Percentiles rank a stretch among this genome's conserved stretches.
phyloP scores from a whole-genome alignment of 768 basidiomycete species.

The Leccinum ochraceum region DNA sequence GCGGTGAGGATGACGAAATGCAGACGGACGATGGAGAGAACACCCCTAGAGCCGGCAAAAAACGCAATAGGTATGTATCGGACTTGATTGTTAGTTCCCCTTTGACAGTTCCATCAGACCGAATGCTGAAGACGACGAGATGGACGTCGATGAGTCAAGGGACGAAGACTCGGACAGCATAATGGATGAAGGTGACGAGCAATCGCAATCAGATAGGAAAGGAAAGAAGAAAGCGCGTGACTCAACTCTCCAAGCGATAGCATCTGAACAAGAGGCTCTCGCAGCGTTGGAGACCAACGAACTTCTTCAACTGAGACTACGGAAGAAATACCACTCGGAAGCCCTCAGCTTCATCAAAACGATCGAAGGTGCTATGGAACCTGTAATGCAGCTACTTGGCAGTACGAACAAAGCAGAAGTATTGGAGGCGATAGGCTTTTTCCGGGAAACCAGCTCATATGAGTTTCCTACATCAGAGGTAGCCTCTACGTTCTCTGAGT shows the following conservation, averaged over 20 bases:
- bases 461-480: conserved; percentile 79
- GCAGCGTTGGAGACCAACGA: conserved; percentile 69
- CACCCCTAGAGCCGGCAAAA: conserved; percentile 31
- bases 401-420: conserved; percentile 86
- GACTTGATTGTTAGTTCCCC: not conserved
- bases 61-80: conserved; percentile 30
- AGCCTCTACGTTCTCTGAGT: conserved; percentile 7
- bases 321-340: conserved; percentile 86
- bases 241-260: conserved; percentile 58
- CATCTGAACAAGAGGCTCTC: conserved; percentile 70
- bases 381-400: conserved; percentile 75
- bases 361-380: conserved; percentile 68
- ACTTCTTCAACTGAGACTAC: conserved; percentile 63
- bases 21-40: conserved; percentile 28
- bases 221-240: conserved; percentile 56
- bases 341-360: conserved; percentile 79
- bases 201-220: conserved; percentile 39
- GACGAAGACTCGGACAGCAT: conserved; percentile 36
- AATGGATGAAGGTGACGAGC: conserved; percentile 41
- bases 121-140: conserved; percentile 42
- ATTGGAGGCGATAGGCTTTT: conserved; percentile 87
- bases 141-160: conserved; percentile 56
- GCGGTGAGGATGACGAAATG: conserved; percentile 37
- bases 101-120: conserved; percentile 18
- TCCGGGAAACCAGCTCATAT: conserved; percentile 79